These are phyloP conservation scores for Penicillium sp. DNA, from an alignment of 2,329 filamentous ascomycete species.

Conservation along the genomic window DNA sequence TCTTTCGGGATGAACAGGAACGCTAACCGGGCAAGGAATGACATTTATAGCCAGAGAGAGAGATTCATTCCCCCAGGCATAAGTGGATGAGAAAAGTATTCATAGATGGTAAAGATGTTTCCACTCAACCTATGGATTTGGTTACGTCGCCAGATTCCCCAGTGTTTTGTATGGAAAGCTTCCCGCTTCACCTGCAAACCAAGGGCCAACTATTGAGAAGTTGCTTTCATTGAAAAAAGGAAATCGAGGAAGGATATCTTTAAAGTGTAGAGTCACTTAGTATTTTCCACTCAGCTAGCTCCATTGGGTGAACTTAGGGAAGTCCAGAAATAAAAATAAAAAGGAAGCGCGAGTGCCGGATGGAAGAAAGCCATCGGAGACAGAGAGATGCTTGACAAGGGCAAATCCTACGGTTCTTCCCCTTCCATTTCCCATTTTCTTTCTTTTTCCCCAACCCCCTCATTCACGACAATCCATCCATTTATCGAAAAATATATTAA, in stretches of 20 bases:
- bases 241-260: neutral
- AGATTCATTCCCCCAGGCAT: neutral
- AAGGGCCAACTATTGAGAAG: neutral
- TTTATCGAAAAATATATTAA: neutral
- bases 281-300: neutral
- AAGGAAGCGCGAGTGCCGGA: neutral
- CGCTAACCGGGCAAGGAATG: neutral
- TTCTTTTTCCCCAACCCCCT: neutral
- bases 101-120: neutral
- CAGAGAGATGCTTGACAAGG: neutral
- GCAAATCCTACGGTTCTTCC: slow-evolving; percentile 2
- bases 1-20: slow-evolving; percentile 7
- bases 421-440: neutral
- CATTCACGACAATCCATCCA: neutral
- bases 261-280: neutral
- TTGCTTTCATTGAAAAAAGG: neutral
- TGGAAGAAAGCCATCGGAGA: neutral
- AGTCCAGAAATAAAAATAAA: neutral
- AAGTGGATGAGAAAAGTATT: neutral
- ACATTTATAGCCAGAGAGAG: neutral
- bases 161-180: neutral
- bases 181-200: neutral
- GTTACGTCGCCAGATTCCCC: neutral
- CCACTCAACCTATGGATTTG: neutral
- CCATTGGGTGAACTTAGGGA: neutral